Percentiles rank a stretch among this genome's conserved stretches.
phyloP scores from a whole-genome alignment of 169 alveolate genomes.

The Cryptosporidium andersoni region DNA sequence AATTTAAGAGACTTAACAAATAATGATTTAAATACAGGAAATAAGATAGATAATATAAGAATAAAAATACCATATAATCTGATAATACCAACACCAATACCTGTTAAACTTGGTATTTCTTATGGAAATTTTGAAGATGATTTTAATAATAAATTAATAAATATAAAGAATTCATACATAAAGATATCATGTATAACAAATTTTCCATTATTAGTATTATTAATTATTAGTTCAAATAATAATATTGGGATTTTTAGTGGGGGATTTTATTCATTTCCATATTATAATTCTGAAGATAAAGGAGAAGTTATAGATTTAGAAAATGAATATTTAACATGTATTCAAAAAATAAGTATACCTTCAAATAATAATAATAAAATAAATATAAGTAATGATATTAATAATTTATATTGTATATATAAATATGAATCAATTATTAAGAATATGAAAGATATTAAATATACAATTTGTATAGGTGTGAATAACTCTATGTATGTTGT shows the following conservation, averaged over 20 bases:
- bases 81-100: not conserved
- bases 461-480: constrained; percentile 1
- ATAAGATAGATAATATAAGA: constrained; percentile 13
- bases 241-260: constrained; percentile 31
- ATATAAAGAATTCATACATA: not conserved
- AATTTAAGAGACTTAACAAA: constrained; percentile 34
- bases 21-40: constrained; percentile 13
- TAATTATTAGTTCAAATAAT: constrained; percentile 15
- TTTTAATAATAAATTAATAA: no score
- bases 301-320: not conserved
- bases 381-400: not conserved
- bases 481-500: not conserved
- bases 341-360: constrained; percentile 1
- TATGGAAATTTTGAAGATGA: not conserved
- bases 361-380: not conserved
- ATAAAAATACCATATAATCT: constrained; percentile 7
- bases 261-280: constrained; percentile 33
- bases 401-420: not conserved
- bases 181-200: constrained; percentile 21
- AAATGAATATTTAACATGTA: not conserved
- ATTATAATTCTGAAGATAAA: not conserved
- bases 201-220: constrained; percentile 44
- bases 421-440: not conserved
- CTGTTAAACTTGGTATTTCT: not conserved
- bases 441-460: no score